These are phyloP conservation scores for Corylus avellana DNA, from an alignment of 306 rosid genomes.

Conservation along the genomic window DNA sequence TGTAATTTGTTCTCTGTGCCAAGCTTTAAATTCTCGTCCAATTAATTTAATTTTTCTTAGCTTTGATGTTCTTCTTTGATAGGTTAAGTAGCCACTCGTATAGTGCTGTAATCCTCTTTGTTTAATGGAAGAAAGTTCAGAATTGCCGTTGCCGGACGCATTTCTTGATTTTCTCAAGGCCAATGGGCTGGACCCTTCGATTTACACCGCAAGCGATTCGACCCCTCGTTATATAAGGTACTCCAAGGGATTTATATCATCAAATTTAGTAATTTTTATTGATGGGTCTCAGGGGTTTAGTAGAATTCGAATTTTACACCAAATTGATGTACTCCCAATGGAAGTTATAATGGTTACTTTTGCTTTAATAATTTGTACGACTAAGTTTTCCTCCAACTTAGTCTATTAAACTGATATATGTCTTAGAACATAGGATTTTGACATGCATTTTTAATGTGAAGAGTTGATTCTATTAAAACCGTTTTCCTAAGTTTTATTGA, in stretches of 20 bases:
- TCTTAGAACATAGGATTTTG: too few relatives aligned
- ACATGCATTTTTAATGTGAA: too few relatives aligned
- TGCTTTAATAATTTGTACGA: too few relatives aligned
- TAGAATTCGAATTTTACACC: neutral
- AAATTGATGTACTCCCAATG: neutral
- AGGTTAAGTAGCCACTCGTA: neutral
- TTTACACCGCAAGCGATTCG: slow-evolving; percentile 62
- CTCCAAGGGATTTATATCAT: neutral
- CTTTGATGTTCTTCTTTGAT: neutral
- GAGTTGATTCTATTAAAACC: too few relatives aligned
- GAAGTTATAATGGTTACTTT: neutral
- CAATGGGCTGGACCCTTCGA: slow-evolving; percentile 72
- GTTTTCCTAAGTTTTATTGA: too few relatives aligned
- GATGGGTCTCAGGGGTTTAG: neutral
- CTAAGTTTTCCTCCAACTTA: too few relatives aligned
- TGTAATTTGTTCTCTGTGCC: neutral
- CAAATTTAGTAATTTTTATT: neutral
- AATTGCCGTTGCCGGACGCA: slow-evolving; percentile 53
- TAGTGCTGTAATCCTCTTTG: neutral
- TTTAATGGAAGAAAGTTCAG: slow-evolving; percentile 48
- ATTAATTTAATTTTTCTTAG: neutral
- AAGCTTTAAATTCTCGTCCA: neutral
- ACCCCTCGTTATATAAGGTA: slow-evolving; percentile 85
- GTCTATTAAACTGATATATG: too few relatives aligned
- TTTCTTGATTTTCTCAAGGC: slow-evolving; percentile 61